These are phyloP conservation scores for Colletotrichum cereale DNA, from an alignment of 2,329 filamentous ascomycete genomes.

Conservation along the genomic window DNA sequence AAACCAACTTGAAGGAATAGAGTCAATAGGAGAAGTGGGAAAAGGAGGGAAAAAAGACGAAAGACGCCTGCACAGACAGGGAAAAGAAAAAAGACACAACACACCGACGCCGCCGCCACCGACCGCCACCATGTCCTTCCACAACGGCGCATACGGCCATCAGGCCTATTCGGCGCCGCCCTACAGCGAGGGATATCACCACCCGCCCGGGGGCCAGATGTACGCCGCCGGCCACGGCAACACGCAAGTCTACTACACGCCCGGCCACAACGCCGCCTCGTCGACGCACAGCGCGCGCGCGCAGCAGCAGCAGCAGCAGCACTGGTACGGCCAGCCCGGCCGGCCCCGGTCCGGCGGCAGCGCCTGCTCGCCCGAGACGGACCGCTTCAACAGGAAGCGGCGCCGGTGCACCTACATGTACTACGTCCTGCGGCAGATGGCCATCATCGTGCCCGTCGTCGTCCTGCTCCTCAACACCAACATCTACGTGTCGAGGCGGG, in stretches of 20 bases:
- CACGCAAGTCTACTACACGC: conserved; percentile 27
- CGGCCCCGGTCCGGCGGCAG: background rate
- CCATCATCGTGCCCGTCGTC: conserved; percentile 53
- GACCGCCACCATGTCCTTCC: conserved; percentile 30
- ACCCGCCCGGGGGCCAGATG: conserved; percentile 32
- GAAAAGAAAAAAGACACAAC: background rate
- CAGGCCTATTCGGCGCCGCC: conserved; percentile 33
- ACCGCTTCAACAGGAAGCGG: conserved; percentile 37
- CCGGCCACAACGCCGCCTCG: conserved; percentile 18
- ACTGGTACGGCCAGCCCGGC: conserved; percentile 35
- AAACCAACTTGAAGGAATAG: background rate
- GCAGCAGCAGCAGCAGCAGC: conserved; percentile 1
- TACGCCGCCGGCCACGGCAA: conserved; percentile 15
- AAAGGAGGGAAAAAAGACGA: background rate
- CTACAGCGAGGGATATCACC: conserved; percentile 37
- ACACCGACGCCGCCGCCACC: too few relatives aligned
- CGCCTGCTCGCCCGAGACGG: conserved; percentile 25
- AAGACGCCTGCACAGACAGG: background rate
- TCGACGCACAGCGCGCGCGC: conserved; percentile 9
- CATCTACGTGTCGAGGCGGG: conserved; percentile 40
- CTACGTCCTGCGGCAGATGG: conserved; percentile 50
- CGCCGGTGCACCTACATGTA: conserved; percentile 52
- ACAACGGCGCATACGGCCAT: conserved; percentile 35
- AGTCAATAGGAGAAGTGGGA: background rate
- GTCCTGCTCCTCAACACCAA: conserved; percentile 40